Conservation (phyloP, 352 stramenopile genomes). For the Phytopythium cucurbitacearum region DNA sequence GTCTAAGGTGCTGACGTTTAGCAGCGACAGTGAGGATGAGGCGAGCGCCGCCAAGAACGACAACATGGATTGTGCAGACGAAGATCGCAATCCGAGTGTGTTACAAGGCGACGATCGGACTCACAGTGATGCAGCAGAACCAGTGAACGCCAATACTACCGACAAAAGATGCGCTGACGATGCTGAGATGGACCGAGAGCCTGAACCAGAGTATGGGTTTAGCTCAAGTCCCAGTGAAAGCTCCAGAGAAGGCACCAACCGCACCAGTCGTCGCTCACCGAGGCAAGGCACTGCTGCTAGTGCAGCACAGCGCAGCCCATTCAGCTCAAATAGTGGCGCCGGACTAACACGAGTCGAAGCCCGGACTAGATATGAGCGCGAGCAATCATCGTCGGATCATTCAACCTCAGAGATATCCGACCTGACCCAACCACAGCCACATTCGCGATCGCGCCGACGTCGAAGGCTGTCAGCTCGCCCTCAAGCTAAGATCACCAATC, state of each 20-base stretch:
- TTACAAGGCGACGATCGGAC: not conserved
- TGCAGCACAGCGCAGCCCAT: no score
- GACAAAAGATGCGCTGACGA: not conserved
- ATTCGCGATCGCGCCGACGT: not conserved
- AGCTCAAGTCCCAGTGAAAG: not conserved
- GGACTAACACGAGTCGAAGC: not conserved
- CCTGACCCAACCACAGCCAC: conserved; percentile 1
- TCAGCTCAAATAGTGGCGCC: no score
- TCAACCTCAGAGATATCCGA: conserved; percentile 2
- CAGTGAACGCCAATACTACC: not conserved
- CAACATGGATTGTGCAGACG: conserved; percentile 4
- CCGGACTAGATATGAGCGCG: not conserved
- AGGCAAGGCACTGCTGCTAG: not conserved
- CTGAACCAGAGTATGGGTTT: conserved; percentile 5
- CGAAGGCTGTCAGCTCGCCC: conserved; percentile 4
- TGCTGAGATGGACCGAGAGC: not conserved
- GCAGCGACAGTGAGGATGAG: conserved; percentile 33
- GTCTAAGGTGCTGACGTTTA: conserved; percentile 36
- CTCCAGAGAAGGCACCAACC: no score
- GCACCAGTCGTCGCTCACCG: not conserved
- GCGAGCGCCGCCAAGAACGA: conserved; percentile 15
- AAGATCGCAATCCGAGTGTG: not conserved
- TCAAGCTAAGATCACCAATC: not conserved
- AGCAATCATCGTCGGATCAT: not conserved
- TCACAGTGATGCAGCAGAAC: not conserved